phyloP scores from a whole-genome alignment of 23 red algal genomes.

The Cyanidiococcus yangmingshanensis region DNA sequence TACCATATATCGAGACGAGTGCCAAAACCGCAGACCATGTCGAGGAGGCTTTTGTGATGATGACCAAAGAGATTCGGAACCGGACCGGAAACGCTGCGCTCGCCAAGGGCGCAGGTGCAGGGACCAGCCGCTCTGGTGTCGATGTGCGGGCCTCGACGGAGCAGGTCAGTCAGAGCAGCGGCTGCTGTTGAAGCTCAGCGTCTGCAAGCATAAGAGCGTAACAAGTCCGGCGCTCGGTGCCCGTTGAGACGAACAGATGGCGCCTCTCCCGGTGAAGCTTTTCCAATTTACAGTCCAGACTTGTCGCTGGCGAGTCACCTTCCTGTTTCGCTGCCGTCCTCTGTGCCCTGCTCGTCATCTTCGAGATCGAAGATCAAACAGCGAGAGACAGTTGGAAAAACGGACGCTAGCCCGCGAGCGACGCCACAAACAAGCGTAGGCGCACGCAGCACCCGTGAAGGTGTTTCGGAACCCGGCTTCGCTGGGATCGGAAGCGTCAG shows the following conservation, averaged over 20 bases:
- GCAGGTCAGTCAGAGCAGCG: constrained; percentile 13
- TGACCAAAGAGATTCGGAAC: constrained; percentile 80
- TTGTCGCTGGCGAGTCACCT: too few species aligned
- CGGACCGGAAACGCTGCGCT: not conserved
- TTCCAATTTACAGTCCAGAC: too few species aligned
- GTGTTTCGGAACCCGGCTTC: not conserved
- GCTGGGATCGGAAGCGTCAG: too few species aligned
- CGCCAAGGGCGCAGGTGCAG: not conserved
- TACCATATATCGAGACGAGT: constrained; percentile 92
- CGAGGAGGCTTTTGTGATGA: constrained; percentile 85
- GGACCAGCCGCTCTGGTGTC: constrained; percentile 9
- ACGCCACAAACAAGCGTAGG: not conserved
- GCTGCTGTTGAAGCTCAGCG: not conserved
- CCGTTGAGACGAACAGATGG: too few species aligned
- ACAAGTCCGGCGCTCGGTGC: too few species aligned
- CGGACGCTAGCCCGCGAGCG: not conserved
- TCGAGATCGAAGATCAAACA: not conserved
- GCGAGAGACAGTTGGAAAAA: not conserved
- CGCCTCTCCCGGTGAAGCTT: too few species aligned
- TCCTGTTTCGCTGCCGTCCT: too few species aligned
- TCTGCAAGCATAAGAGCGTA: too few species aligned
- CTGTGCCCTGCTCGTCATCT: not conserved
- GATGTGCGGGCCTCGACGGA: constrained; percentile 13
- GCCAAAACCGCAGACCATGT: constrained; percentile 96
- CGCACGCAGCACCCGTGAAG: not conserved